phyloP scores from a whole-genome alignment of 176 grass and related monocot species.

The Bonia amplexicaulis region DNA sequence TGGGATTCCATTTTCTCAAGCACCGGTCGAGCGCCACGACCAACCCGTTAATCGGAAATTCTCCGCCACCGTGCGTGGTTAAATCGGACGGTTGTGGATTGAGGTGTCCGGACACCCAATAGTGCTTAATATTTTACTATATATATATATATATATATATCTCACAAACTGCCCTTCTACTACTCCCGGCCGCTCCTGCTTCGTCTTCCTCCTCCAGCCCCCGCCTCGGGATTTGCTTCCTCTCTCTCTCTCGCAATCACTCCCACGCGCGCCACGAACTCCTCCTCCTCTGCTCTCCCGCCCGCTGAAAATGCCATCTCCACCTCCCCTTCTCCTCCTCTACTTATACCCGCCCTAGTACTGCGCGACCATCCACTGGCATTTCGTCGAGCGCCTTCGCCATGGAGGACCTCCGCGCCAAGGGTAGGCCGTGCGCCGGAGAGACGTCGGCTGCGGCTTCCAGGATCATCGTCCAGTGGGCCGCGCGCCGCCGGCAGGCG shows the following conservation, averaged over 20 bases:
- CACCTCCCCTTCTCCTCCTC: not conserved
- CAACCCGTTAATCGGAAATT: too few species aligned
- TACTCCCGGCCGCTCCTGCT: not conserved
- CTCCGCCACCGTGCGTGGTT: too few species aligned
- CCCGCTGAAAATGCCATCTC: not conserved
- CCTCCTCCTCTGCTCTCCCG: constrained; percentile 11
- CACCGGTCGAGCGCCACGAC: too few species aligned
- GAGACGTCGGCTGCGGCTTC: constrained; percentile 50
- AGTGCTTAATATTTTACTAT: too few species aligned
- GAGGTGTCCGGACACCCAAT: too few species aligned
- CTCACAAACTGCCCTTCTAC: too few species aligned
- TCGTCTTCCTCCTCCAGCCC: not conserved
- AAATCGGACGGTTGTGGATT: too few species aligned
- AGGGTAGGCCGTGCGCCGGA: constrained; percentile 10
- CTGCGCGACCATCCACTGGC: not conserved
- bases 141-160: too few species aligned
- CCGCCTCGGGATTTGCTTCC: constrained; percentile 18
- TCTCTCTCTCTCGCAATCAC: not conserved
- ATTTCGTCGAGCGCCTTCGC: not conserved
- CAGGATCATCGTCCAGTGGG: constrained; percentile 64
- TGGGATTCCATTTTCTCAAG: too few species aligned
- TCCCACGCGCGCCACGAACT: not conserved
- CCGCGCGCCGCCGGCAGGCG: constrained; percentile 64
- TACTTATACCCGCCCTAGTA: constrained; percentile 19
- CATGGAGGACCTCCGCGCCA: constrained; percentile 28